Base-by-base conservation (phyloP, 371 early-diverging fungal species). In the Catenaria anguillulae region DNA sequence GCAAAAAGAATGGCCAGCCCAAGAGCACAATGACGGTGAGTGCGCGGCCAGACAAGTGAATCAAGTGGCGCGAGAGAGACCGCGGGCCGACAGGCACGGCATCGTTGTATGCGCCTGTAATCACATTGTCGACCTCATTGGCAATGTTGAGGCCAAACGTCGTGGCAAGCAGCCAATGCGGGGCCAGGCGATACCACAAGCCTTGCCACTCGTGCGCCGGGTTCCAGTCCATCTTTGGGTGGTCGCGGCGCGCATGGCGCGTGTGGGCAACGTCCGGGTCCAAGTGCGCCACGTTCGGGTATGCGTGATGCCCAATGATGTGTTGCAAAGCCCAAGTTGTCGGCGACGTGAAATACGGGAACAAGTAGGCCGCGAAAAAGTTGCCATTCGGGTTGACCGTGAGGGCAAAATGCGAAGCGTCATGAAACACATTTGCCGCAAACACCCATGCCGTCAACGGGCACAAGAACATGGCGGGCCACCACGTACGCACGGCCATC, bases 281-380 rank as follows among this genome's bases (percentile, higher is more conserved):
- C 10, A 43, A 17, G 45, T 21, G 3, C 19, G 45, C 45, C 4
- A 43, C 2, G 45, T 43, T 43, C 21, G 45, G 45, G 45, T 43
- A 43, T 2, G 45, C 35, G 59, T 63, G 59, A 36, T 63, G 56
- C 29, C 63, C 63, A 35, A 63, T 59, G 35, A 63, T 48, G 31
- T 56, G 40, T 26, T 63, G 43, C 6, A 56, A 19, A 23, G 43
- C 66, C n/a, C 40, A 60, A 31, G 66, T 43, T 12, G 45, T 17
- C 10, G 45, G 45, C 45, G 45, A 43, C 10, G 8, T 2, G 21
- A 43, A 43, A 23, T 43, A 43, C 10, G 45, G 45, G 45, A 43
- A 43, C 10, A 4, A 2, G 45, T 43, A 43, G 19, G 45, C 12
- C 10, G 45, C 21, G 17, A 17, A 17, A 4, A 4, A 43, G 45